A percentile compares a stretch with the other conserved stretches of the same genome.
Evolutionary conservation across 2,329 filamentous ascomycete genomes (phyloP).

Genomic region (Cephalotrichum gorgonifer): DNA sequence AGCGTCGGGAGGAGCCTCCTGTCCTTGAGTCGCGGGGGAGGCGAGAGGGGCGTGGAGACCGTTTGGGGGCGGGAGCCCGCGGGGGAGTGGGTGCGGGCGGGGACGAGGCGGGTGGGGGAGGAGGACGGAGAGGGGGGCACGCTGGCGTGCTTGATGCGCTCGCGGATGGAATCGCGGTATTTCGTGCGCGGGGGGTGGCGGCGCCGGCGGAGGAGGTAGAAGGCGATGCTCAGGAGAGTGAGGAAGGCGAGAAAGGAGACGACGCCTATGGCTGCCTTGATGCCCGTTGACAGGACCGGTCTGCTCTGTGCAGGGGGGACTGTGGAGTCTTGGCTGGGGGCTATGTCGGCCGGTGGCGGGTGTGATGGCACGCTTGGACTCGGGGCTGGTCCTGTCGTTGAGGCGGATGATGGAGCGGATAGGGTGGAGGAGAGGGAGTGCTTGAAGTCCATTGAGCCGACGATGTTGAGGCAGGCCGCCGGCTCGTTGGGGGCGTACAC

Average conservation of each 20-base stretch:
- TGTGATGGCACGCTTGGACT: not conserved
- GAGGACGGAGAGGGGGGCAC: constrained; percentile 17
- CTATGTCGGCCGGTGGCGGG: not conserved
- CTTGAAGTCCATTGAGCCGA: not conserved
- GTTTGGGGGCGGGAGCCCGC: not conserved
- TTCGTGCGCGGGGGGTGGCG: constrained; percentile 7
- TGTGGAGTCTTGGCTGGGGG: not conserved
- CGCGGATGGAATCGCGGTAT: constrained; percentile 2
- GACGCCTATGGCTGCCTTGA: constrained; percentile 34
- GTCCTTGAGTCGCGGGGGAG: constrained; percentile 37
- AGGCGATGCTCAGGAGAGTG: constrained; percentile 22
- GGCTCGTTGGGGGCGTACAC: not conserved
- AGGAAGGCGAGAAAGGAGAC: constrained; percentile 27
- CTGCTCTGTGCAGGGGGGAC: not conserved
- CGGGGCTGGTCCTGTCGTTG: not conserved
- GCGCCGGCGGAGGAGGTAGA: constrained; percentile 25
- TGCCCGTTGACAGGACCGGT: constrained; percentile 22
- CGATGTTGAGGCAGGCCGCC: not conserved
- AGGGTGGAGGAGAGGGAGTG: not conserved
- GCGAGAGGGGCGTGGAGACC: constrained; percentile 18
- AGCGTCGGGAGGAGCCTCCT: constrained; percentile 29
- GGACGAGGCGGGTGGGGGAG: constrained; percentile 27
- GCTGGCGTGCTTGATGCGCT: constrained; percentile 8
- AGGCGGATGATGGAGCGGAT: not conserved
- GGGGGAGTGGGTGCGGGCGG: constrained; percentile 15